These are phyloP conservation scores for Leptographium wingfieldii DNA, from an alignment of 2,329 filamentous ascomycete species.

Conservation along the genomic window DNA sequence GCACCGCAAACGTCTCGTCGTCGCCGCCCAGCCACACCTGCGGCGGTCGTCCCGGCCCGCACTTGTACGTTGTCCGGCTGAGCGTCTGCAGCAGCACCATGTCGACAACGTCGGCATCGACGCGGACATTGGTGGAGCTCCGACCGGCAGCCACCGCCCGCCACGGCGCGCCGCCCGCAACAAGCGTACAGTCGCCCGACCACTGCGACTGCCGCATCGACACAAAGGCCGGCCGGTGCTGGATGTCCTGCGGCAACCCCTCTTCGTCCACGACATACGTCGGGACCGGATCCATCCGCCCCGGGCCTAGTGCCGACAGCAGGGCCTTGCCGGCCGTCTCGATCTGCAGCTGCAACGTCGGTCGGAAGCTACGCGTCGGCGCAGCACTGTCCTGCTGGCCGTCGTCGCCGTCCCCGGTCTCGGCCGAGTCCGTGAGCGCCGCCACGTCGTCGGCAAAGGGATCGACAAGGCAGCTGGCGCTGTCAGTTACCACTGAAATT, in stretches of 20 bases:
- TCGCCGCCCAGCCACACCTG: constrained; percentile 22
- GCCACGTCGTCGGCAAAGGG: not conserved
- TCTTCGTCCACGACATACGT: constrained; percentile 23
- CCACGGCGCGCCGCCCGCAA: constrained; percentile 21
- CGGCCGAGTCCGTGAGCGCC: not conserved
- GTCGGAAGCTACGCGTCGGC: constrained; percentile 2
- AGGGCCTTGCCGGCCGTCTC: constrained; percentile 30
- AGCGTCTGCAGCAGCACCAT: constrained; percentile 20
- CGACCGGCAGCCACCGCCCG: not conserved
- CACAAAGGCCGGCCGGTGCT: constrained; percentile 26
- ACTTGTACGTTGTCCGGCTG: constrained; percentile 43
- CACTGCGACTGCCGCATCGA: constrained; percentile 33
- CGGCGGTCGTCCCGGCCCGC: constrained; percentile 40
- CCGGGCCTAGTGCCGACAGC: constrained; percentile 28
- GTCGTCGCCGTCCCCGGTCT: not conserved
- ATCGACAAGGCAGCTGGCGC: not conserved
- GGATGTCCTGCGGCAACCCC: not conserved
- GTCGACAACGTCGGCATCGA: not conserved
- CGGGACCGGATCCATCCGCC: constrained; percentile 25
- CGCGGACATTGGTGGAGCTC: not conserved
- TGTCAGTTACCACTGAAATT: too few species aligned
- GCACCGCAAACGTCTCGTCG: constrained; percentile 18
- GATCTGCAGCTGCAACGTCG: constrained; percentile 32
- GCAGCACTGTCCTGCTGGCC: constrained; percentile 13
- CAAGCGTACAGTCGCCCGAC: not conserved